Evolutionary conservation across 2,329 filamentous ascomycete genomes (phyloP), one percentile per base, ranked within the genome.

Genomic region (Monosporascus cannonballus): DNA sequence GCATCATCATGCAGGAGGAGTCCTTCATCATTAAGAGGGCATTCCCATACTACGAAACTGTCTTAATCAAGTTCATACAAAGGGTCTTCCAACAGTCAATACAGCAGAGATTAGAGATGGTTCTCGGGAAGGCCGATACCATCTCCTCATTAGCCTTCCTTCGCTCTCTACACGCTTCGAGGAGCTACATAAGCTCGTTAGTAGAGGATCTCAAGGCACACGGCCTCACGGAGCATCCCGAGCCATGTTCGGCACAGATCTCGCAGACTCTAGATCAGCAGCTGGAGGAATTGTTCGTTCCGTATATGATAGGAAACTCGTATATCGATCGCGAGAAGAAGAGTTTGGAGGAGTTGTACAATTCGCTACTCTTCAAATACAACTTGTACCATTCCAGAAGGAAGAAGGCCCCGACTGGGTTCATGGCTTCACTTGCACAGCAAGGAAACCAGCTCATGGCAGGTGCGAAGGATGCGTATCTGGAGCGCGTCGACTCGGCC

Each of bases 21-120:
- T 96, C 93, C 9, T 89, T 90, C 60, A 96, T 96, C 68, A 97
- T 99, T 69, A 96, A 94, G 70, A 84, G 91, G 49, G 93, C 94
- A 0, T 99, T 99, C 65, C 94, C 94, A 0, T 96, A 92, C 69
- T 93, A 96, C 61, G 94, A 99, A 63, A 92, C 93, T 54, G 94
- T 99, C 1, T 75, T 99, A 49, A 86, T 86, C 58, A 93, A 93
- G 62, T 99, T 99, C 63, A 80, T 99, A 49, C 94, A 99, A 70
- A 83, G 94, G 59, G 87, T 99, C 11, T 99, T 99, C 65, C 94
- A 99, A 67, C 94, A 99, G 70, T 97, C 93, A 2, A 92, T 99
- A 56, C 95, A 99, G 71, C 93, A 97, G 69, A 83, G 93, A 15
- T 78, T 99, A 9, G 94, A 99, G 68, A 89, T 96, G 83, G 92